Evolutionary conservation across 768 basidiomycete species (phyloP), one percentile per base, ranked within the genome.

Genomic region (Collybiopsis confluens): DNA sequence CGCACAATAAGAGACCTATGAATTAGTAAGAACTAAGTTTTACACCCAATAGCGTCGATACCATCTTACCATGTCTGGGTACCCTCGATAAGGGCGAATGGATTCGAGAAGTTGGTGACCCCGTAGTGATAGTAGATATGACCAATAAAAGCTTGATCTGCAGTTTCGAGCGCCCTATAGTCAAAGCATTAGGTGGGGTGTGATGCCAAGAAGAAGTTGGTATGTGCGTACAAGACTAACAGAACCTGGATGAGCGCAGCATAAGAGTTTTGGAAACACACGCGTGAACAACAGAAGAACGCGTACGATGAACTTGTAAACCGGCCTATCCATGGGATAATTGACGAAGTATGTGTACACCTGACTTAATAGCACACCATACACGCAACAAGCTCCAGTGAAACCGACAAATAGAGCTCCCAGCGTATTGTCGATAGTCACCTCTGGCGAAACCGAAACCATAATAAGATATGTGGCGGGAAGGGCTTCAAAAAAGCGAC

Each of bases 321-420:
- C 61, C 15, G 60, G 27, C 52, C 73, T 76, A 65, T 87, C 85
- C 30, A 70, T 69, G 54, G 77, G 77, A 66, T 80, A 86, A 44
- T 73, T 71, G 56, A 68, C 66, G 62, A 80, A 81, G 58, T 86
- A 87, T 26, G 70, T 69, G 63, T 76, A 78, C 6, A 75, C 67
- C 64, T 86, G 84, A 16, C 79, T 68, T 42, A 74, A 60, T 42
- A 85, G 69, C 27, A 83, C 70, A 18, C 84, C 83, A 63, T 78
- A 83, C n/a, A 75, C 60, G 45, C 64, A 70, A 58, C 74, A 78
- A 4, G 85, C 77, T 37, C 73, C 65, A 1, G 77, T 73, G 56
- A 83, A 83, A 28, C 85, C 85, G 43, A 84, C 61, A 57, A 85
- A 76, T 41, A 79, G 66, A 16, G 84, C 83, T 33, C 85, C 85